Percentiles rank a stretch among this genome's conserved stretches.
These are phyloP conservation scores for Panaeolus cyanescens DNA, from an alignment of 768 basidiomycete species.

Conservation along the genomic window DNA sequence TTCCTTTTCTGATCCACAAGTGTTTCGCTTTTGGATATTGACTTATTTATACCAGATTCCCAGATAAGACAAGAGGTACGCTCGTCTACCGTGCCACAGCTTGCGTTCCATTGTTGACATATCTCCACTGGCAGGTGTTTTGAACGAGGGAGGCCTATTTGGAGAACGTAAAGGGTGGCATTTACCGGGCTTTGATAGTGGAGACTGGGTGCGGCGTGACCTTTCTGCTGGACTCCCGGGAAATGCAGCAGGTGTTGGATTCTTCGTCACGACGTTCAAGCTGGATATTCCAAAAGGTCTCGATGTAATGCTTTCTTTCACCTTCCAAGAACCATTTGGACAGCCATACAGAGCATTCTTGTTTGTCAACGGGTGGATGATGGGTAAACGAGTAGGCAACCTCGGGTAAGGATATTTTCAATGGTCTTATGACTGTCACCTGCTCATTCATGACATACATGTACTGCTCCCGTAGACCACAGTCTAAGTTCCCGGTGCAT, in stretches of 20 bases:
- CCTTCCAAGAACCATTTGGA: constrained; percentile 57
- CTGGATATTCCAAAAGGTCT: constrained; percentile 56
- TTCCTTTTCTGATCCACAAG: background rate
- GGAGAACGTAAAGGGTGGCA: constrained; percentile 77
- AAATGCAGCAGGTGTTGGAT: constrained; percentile 71
- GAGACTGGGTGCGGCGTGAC: constrained; percentile 58
- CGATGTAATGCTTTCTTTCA: constrained; percentile 73
- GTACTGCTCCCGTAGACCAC: constrained; percentile 49
- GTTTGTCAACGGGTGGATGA: constrained; percentile 92
- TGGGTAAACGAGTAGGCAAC: constrained; percentile 75
- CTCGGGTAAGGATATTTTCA: constrained; percentile 58
- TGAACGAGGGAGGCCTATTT: constrained; percentile 74
- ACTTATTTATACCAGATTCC: constrained; percentile 50
- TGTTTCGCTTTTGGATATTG: background rate
- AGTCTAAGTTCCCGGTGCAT: constrained; percentile 81
- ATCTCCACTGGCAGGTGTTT: constrained; percentile 41
- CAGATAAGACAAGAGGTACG: constrained; percentile 61
- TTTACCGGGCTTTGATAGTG: constrained; percentile 67
- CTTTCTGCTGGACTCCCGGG: constrained; percentile 62
- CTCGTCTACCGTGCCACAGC: background rate
- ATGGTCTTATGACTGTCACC: background rate
- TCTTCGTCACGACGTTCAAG: constrained; percentile 77
- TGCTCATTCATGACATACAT: too few species aligned
- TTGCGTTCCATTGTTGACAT: background rate
- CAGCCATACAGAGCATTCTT: constrained; percentile 73